Evolutionary conservation across 2,329 filamentous ascomycete species (phyloP), one percentile per base, ranked within the genome.

Genomic region (Colletotrichum spinosum): DNA sequence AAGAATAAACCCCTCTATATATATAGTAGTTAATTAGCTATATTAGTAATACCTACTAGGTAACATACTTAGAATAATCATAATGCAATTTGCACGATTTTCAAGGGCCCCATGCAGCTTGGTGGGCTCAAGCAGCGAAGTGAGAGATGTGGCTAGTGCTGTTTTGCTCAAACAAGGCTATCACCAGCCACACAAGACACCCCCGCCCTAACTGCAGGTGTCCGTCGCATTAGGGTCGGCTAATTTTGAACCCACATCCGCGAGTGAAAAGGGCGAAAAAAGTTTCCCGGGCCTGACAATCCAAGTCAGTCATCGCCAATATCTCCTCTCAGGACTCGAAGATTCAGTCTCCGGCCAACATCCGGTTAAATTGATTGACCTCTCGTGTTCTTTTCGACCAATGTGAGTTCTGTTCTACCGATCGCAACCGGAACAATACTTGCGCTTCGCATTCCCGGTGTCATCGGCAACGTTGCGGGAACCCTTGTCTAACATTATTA

Each of bases 311-410:
- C 67, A 58, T 45, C 63, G 56, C 45, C 56, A 59, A 53, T 56
- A 55, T 45, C 65, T 68, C 56, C 75, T 77, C 74, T 76, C 77
- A 88, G 92, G 91, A 97, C 93, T 93, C 88, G 93, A 96, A 93
- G 94, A 91, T 88, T 97, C 95, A 97, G 95, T 98, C 95, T 97
- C 95, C 95, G 94, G 92, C 88, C 90, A 92, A 90, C 81, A 82
- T 81, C 92, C 94, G 95, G 95, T 97, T 97, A 97, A 98, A 97
- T 91, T 90, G 95, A 98, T 98, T 98, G 95, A 94, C 85, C 86
- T 91, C 92, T 94, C 92, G 86, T 91, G 92, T 94, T 94, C 89
- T 81, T 74, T 68, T 65, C 69, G 44, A 69, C 65, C 70, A 72
- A 57, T 66, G 78, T 80, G 71, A 81, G 81, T 81, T 42, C 25